phyloP scores from a whole-genome alignment of 1,284 basidiomycete genomes.

The Apiotrichum laibachii region DNA sequence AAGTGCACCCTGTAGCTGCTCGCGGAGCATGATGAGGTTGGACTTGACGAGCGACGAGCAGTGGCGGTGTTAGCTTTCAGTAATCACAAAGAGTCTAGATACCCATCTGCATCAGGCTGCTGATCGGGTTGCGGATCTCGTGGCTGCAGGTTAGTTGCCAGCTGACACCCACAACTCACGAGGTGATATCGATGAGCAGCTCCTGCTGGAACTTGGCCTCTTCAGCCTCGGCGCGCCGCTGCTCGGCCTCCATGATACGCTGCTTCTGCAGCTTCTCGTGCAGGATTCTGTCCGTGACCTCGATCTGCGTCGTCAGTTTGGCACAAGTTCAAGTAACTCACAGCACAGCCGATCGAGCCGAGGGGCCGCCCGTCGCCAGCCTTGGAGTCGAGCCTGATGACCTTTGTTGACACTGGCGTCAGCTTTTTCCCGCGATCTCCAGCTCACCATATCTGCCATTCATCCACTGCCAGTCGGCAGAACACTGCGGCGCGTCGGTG shows the following conservation, averaged over 20 bases:
- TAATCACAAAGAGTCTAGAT: not conserved
- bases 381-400: constrained; percentile 37
- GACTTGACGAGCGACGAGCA: constrained; percentile 48
- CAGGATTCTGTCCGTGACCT: constrained; percentile 46
- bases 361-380: not conserved
- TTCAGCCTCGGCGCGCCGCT: constrained; percentile 46
- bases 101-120: constrained; percentile 22
- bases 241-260: constrained; percentile 43
- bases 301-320: constrained; percentile 19
- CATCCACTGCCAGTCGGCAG: constrained; percentile 33
- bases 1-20: constrained; percentile 27
- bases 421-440: not conserved
- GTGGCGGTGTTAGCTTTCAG: not conserved
- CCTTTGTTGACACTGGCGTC: constrained; percentile 20
- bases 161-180: constrained; percentile 9
- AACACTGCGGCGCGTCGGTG: not conserved
- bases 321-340: not conserved
- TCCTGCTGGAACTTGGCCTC: constrained; percentile 48
- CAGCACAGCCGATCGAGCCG: constrained; percentile 37
- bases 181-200: constrained; percentile 49
- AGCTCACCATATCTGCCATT: constrained; percentile 33
- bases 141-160: constrained; percentile 3
- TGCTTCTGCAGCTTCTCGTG: constrained; percentile 43
- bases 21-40: constrained; percentile 37
- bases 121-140: constrained; percentile 41